Base-by-base conservation (phyloP, 73 alveolate genomes). In the Stentor coeruleus region DNA sequence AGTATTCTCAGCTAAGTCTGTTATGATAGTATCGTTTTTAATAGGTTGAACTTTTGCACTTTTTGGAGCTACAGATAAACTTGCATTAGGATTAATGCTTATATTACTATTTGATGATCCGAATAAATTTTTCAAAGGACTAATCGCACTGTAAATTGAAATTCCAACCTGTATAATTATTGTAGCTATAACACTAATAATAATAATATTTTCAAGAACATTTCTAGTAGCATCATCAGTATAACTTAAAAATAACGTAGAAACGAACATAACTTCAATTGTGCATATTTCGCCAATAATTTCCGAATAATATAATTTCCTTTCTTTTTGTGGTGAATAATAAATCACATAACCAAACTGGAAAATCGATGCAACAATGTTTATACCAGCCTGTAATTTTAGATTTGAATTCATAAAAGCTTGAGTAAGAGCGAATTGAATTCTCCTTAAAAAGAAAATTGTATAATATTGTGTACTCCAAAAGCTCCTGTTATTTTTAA, bases 381-480 rank as follows among this genome's bases (percentile, higher is more conserved):
- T 66, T 66, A 66, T 26, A 20, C 49, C 37, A 1, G 14, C 49
- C 37, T 66, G 79, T 11, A 2, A 20, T 26, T 66, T 20, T 28
- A 31, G 42, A 2, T 20, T 14, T 3, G n/a, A 1, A 33, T 66
- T 66, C 41, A 66, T 14, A 33, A 26, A 66, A 11, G 33, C 79
- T 2, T 66, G 79, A 1, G 79, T 26, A 1, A 66, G 11, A 66
- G 33, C 37, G 33, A 66, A 66, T 11, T 28, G 11, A 20, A 2
- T 0, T 1, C 79, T 20, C 39, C 79, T 66, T 33, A 31, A 20
- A 20, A 66, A 66, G 2, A 20, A 66, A 1, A 66, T 26, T 0
- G 79, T 26, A 66, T 66, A 66, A 66, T 0, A 66, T 33, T 66
- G 79, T 20, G 79, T 66, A 31, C 79, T 66, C 79, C n/a, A 11